Conservation (phyloP, 2,329 filamentous ascomycete genomes). For the Tolypocladium endophyticum region DNA sequence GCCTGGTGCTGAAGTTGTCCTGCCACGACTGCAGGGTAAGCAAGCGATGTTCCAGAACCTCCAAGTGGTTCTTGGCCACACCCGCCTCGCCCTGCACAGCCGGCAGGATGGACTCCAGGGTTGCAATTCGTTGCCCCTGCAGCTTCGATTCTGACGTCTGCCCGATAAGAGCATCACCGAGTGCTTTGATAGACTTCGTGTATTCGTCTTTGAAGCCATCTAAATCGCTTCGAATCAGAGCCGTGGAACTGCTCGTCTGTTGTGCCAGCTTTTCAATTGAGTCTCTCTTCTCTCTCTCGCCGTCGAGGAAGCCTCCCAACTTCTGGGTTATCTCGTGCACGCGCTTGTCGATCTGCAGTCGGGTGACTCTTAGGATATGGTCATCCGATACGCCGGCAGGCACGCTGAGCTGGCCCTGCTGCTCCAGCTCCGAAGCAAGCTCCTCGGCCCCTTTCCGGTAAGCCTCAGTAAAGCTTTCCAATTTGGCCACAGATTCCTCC, state of each 20-base stretch:
- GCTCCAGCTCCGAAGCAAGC: not conserved
- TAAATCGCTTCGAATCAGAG: conserved; percentile 1
- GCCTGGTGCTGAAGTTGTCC: conserved; percentile 35
- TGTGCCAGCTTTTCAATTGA: conserved; percentile 2
- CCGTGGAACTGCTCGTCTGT: conserved; percentile 1
- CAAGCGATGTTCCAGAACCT: conserved; percentile 24
- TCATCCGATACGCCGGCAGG: not conserved
- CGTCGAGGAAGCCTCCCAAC: conserved; percentile 10
- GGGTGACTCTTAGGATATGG: conserved; percentile 1
- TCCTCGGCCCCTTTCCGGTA: no score
- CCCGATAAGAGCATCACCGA: not conserved
- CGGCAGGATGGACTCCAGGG: not conserved
- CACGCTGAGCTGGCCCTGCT: not conserved
- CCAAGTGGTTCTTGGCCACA: conserved; percentile 2
- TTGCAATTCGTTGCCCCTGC: not conserved
- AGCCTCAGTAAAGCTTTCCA: not conserved
- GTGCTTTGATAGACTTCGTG: not conserved
- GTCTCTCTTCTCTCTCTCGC: conserved; percentile 7
- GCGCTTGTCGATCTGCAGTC: not conserved
- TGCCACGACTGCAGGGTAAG: conserved; percentile 34
- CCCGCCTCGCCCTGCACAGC: conserved; percentile 1
- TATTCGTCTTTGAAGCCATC: not conserved
- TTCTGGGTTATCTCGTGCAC: conserved; percentile 1
- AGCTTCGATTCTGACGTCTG: not conserved
- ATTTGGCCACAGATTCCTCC: not conserved